Conservation (phyloP, 169 alveolate species). For the Eimeria sp. region DNA sequence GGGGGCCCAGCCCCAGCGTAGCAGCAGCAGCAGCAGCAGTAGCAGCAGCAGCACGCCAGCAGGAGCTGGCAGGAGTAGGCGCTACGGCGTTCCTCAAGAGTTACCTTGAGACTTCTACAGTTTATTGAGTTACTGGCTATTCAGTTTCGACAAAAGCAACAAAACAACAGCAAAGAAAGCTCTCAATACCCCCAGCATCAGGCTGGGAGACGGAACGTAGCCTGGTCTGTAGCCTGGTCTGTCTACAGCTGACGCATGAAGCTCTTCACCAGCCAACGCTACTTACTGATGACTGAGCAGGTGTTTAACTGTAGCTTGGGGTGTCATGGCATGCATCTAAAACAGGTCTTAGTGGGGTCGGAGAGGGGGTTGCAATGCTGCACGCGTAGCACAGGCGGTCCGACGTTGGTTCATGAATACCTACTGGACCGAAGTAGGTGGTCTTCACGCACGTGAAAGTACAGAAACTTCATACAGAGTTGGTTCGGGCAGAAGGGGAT, state of each 20-base stretch:
- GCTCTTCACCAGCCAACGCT: background rate
- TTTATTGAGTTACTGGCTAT: background rate
- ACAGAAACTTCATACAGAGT: no score
- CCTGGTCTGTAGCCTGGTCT: background rate
- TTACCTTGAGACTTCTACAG: background rate
- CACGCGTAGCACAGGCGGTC: no score
- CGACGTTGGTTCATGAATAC: no score
- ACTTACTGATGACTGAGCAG: background rate
- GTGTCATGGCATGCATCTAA: no score
- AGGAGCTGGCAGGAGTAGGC: background rate
- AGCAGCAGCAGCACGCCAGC: background rate
- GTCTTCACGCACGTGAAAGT: no score
- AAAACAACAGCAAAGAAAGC: background rate
- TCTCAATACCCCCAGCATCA: background rate
- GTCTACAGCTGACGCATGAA: background rate
- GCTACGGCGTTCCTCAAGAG: background rate
- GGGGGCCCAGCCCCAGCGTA: constrained; percentile 20
- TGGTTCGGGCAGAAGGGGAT: no score
- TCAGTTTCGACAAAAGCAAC: background rate
- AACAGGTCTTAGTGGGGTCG: no score
- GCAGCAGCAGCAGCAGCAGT: constrained; percentile 7
- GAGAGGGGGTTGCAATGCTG: no score
- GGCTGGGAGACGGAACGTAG: background rate
- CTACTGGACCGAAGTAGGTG: no score
- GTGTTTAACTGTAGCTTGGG: no score